Evolutionary conservation across 2,329 filamentous ascomycete species (phyloP), one percentile per base, ranked within the genome.

Genomic region (Trichoderma cornu-damae): DNA sequence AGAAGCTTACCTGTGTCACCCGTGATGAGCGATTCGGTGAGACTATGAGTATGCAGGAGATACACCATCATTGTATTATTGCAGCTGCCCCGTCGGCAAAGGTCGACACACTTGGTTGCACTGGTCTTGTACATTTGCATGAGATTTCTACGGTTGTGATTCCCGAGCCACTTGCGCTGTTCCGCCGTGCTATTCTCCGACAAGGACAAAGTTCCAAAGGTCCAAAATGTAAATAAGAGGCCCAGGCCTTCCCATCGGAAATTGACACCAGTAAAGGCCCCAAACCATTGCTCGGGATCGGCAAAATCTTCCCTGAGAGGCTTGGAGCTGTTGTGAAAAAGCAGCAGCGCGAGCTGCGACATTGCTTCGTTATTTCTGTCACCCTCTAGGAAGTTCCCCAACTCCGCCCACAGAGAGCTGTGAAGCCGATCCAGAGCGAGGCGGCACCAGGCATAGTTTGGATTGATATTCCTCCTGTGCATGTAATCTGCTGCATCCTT

Each of bases 181-280:
- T 57, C 47, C 8, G 6, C 7, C 0, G 30, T 57, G 46, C 43
- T 46, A 16, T 51, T 57, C 18, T 58, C 48, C 11, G 30, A 30
- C 6, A 58, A 16, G 1, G 32, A 37, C 1, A 49, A 18, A 12
- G 48, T 30, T 3, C 55, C 55, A 38, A 43, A 58, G 2, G 37
- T 32, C 55, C 55, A 58, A 32, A 44, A 59, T 7, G 40, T 44
- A 42, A 46, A 77, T 1, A 76, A 61, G 6, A 76, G 52, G 0
- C 75, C 75, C 1, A 78, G 55, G 0, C 71, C 69, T 53, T 78
- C 76, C 76, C 75, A 78, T 0, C 76, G 68, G n/a, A 75, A 63
- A 14, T 70, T 70, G 0, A 58, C 59, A 0, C 74, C 74, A 0
- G 66, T 67, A 47, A 78, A 74, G 35, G 75, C 71, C 2, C 61